Evolutionary conservation across 331 rosid species (phyloP).

Genomic region (Erythrophleum ivorense): DNA sequence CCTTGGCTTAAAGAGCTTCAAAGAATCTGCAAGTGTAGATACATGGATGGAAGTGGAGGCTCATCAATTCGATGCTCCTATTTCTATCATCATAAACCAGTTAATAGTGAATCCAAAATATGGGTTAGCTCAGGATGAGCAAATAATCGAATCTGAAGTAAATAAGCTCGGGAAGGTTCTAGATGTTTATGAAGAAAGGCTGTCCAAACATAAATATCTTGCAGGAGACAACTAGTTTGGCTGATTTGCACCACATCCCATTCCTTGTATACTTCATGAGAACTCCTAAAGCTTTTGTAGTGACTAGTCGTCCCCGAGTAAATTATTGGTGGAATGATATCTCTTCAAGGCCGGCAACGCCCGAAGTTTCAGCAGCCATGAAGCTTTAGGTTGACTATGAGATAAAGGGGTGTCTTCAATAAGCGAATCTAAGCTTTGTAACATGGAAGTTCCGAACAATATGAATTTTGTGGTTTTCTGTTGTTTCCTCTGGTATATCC

Average conservation of each 20-base stretch:
- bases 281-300: constrained; percentile 15
- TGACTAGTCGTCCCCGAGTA: constrained; percentile 31
- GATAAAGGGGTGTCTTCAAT: too few relatives aligned
- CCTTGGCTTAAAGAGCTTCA: constrained; percentile 27
- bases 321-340: constrained; percentile 46
- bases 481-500: too few relatives aligned
- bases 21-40: constrained; percentile 35
- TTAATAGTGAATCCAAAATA: constrained; percentile 24
- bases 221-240: constrained; percentile 42
- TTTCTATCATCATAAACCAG: constrained; percentile 25
- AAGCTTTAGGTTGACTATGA: neutral
- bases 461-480: too few relatives aligned
- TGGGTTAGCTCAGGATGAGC: constrained; percentile 25
- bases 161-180: constrained; percentile 39
- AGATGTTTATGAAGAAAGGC: constrained; percentile 42
- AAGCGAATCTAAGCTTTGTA: too few relatives aligned
- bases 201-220: constrained; percentile 35
- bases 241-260: constrained; percentile 42
- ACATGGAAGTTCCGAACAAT: too few relatives aligned
- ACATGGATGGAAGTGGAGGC: constrained; percentile 46
- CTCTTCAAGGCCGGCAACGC: constrained; percentile 36
- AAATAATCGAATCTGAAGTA: constrained; percentile 19
- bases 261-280: constrained; percentile 37
- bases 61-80: constrained; percentile 36
- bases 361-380: constrained; percentile 34